Evolutionary conservation across 768 basidiomycete species (phyloP), one percentile per base, ranked within the genome.

Genomic region (Psilocybe cyanescens): DNA sequence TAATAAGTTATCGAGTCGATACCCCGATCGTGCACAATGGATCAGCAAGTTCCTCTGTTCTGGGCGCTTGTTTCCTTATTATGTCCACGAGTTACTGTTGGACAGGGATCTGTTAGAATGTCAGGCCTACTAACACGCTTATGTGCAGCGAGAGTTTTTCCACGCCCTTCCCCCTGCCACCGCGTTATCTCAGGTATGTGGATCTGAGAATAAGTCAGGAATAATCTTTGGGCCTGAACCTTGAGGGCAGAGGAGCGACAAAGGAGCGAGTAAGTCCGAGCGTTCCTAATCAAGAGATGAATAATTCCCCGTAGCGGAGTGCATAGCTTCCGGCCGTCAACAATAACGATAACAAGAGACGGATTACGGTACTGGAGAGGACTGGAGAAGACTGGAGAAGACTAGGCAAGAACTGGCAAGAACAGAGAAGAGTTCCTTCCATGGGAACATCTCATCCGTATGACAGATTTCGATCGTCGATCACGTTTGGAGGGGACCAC

Each of bases 21-120:
- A 12, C n/a, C 31, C 19, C 45, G 57, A 61, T 61, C 53, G 29
- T 48, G 54, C 8, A 58, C 19, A 61, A 61, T 65, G 60, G 57
- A 61, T 51, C 55, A 48, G 31, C 45, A 45, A 54, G 4, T 29
- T 19, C 60, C 64, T 45, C 37, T 61, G 9, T 49, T 55, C 54
- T 57, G 65, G 65, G 65, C 65, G 65, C 62, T 59, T 67, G 62
- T 64, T 67, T 59, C 62, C 62, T 64, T 63, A 60, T 61, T 57
- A 31, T 55, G 45, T 31, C 9, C 41, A 16, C 35, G 58, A 28
- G 44, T 50, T 52, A 46, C 19, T n/a, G 33, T 37, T 16, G 30
- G 39, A 14, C 60, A 57, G 55, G 31, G 55, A 39, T 45, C 50
- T 30, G n/a, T 39, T 39, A 39, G 37, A 8, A 39, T 44, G 41